Evolutionary conservation across 192 early-diverging fungal genomes (phyloP).

Genomic region (Backusella luteola): DNA sequence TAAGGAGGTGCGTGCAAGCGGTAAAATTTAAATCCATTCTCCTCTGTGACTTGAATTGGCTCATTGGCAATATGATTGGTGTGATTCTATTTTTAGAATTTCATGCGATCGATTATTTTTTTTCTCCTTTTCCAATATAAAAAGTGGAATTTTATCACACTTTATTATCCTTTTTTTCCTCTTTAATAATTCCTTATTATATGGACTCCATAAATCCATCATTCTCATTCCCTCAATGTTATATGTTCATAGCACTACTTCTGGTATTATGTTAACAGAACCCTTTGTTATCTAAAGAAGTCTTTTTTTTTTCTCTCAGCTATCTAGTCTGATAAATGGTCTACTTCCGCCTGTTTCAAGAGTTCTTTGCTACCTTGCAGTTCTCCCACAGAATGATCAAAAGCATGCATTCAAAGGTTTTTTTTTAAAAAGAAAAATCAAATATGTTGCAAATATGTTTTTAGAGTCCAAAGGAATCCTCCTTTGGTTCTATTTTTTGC

Average conservation of each 20-base stretch:
- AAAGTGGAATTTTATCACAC: background rate
- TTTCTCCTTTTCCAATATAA: background rate
- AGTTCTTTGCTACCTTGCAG: background rate
- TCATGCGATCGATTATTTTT: background rate
- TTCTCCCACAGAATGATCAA: background rate
- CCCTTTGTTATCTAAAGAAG: slow-evolving; percentile 1
- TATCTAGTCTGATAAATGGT: background rate
- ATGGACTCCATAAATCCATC: background rate
- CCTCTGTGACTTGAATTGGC: background rate
- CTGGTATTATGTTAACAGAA: background rate
- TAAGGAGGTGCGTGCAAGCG: background rate
- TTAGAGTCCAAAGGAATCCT: background rate
- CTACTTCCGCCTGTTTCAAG: background rate
- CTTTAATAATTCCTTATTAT: background rate
- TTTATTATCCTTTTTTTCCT: background rate
- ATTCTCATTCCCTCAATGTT: background rate
- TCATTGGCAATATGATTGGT: background rate
- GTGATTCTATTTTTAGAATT: background rate
- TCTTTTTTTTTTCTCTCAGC: background rate
- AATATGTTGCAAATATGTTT: background rate
- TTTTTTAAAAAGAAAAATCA: background rate
- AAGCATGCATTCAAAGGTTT: slow-evolving; percentile 5
- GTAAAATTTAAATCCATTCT: background rate
- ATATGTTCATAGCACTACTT: background rate
- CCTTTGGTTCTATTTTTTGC: background rate